Evolutionary conservation across 2,329 filamentous ascomycete species (phyloP).

Genomic region (Tolypocladium ophioglossoides): DNA sequence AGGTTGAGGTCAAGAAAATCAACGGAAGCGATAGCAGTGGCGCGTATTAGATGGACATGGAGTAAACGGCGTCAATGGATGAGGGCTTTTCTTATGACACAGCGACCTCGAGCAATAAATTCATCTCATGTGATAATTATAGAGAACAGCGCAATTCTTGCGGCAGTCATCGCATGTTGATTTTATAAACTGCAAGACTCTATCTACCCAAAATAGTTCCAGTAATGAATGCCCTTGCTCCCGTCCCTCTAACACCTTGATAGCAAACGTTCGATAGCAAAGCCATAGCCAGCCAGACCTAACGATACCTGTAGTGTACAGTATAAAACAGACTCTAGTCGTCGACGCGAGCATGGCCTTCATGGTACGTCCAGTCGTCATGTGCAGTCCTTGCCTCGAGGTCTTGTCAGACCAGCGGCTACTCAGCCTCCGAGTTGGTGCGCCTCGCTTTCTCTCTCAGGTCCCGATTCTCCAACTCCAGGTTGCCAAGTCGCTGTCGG

Average conservation of each 20-base stretch:
- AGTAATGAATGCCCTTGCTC: neutral
- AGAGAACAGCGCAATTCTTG: neutral
- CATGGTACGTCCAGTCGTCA: neutral
- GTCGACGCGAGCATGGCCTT: neutral
- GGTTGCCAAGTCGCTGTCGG: conserved; percentile 65
- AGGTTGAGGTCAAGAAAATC: conserved; percentile 6
- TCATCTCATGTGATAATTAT: neutral
- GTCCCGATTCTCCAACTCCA: conserved; percentile 63
- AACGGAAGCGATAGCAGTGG: neutral
- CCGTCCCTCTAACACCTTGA: neutral
- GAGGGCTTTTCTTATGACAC: neutral
- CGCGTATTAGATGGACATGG: neutral
- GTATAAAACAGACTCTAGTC: neutral
- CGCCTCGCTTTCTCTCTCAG: conserved; percentile 51
- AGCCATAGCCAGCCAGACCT: neutral
- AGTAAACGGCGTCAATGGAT: neutral
- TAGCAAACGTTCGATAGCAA: neutral
- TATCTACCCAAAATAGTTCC: neutral
- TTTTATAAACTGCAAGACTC: neutral
- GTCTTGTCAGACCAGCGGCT: neutral
- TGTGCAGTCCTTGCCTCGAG: neutral
- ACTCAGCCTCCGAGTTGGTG: conserved; percentile 14
- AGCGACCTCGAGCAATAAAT: neutral
- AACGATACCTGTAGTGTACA: neutral
- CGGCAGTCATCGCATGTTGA: neutral